phyloP scores from a whole-genome alignment of 2,329 filamentous ascomycete species.

The Coleophoma eucalyptorum region DNA sequence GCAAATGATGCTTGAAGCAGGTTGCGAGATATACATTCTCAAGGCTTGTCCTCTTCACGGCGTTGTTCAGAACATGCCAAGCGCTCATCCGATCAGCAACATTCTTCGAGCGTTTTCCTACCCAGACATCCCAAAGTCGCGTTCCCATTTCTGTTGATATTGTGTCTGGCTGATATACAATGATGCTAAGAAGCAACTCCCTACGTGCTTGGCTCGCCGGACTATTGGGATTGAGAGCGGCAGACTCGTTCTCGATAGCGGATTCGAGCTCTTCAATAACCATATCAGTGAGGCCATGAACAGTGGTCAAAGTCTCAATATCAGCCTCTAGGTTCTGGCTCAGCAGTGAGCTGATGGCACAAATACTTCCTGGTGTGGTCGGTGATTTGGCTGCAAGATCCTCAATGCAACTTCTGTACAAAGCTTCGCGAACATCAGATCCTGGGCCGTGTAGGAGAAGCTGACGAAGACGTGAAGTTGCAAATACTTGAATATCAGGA shows the following conservation, averaged over 20 bases:
- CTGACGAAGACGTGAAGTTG: slow-evolving; percentile 54
- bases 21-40: slow-evolving; percentile 52
- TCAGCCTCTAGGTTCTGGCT: slow-evolving; percentile 43
- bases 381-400: slow-evolving; percentile 62
- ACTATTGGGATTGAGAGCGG: slow-evolving; percentile 31
- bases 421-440: slow-evolving; percentile 50
- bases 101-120: slow-evolving; percentile 59
- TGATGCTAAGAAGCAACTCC: slow-evolving; percentile 53
- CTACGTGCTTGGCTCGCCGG: slow-evolving; percentile 48
- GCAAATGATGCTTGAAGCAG: slow-evolving; percentile 54
- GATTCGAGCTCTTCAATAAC: slow-evolving; percentile 63
- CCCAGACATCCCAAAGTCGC: slow-evolving; percentile 68
- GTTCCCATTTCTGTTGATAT: slow-evolving; percentile 59
- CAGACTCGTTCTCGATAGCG: slow-evolving; percentile 11
- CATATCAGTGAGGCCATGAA: slow-evolving; percentile 59
- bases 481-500: slow-evolving; percentile 60
- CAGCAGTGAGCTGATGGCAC: slow-evolving; percentile 53
- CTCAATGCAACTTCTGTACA: slow-evolving; percentile 63
- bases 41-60: slow-evolving; percentile 36
- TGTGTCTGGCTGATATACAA: slow-evolving; percentile 56
- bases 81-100: slow-evolving; percentile 59
- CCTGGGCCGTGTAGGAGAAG: slow-evolving; percentile 56
- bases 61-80: slow-evolving; percentile 62
- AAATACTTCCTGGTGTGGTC: slow-evolving; percentile 70
- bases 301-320: slow-evolving; percentile 51